Evolutionary conservation across 805 yeast genomes (phyloP), one percentile per base, ranked within the genome.

Genomic region (Pichia cephalocereana): DNA sequence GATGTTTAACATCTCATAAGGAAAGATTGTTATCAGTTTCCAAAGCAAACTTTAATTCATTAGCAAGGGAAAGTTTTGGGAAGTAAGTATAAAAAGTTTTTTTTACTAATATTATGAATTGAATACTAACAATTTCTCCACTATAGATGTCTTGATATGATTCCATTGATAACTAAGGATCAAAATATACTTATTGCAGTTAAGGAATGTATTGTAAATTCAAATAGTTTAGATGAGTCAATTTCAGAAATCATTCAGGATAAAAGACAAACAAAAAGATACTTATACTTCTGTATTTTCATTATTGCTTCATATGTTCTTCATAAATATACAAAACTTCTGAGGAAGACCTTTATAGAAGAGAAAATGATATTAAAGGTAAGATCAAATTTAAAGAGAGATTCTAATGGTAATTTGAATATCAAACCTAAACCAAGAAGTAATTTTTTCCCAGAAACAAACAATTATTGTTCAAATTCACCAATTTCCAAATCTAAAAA

Each of bases 121-220:
- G n/a, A 11, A 19, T 46, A 46, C 48, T 41, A 46, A 46, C 41
- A 41, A 9, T 32, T 15, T 18, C 4, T 19, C 2, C 2, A 11
- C 11, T 32, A 6, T 32, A 48, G 51, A 8, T 48, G 51, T 26
- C 41, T 48, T 26, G 45, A 37, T n/a, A 44, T 48, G 37, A 38
- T 41, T 31, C 28, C 47, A 12, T 41, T 44, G 11, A 27, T 48
- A 15, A 41, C n/a, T 31, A 32, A 38, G 9, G 40, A 40, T 9
- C 36, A 38, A 26, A 44, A 41, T 41, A 41, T 41, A 11, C 11
- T 48, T 5, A 27, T 37, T 40, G 32, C 43, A n/a, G 12, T 48
- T 6, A 48, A 44, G 26, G 17, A 8, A 11, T 48, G 51, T 38
- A 44, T 41, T 17, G 32, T 37, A 8, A 30, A 41, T 8, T 8